Conservation (phyloP, 169 alveolate genomes). For the Toxoplasma gondii region DNA sequence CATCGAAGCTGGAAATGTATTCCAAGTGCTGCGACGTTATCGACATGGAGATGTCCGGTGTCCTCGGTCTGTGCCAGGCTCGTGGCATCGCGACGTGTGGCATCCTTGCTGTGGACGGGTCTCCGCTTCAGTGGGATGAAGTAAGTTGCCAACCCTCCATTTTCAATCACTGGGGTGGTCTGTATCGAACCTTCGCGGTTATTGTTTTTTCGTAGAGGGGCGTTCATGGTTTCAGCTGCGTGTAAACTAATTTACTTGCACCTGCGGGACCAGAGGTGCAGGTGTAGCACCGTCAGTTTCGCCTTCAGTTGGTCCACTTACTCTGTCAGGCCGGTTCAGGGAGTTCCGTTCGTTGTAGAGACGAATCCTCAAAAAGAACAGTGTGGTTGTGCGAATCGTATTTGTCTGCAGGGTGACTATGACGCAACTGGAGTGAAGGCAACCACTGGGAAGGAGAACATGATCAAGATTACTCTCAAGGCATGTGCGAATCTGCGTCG, state of each 20-base stretch:
- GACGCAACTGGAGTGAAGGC: slow-evolving; percentile 38
- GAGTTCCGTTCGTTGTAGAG: too few species aligned
- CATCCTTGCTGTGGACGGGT: slow-evolving; percentile 58
- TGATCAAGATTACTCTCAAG: slow-evolving; percentile 31
- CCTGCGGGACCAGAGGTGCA: too few species aligned
- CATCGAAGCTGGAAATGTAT: not conserved
- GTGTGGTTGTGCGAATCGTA: too few species aligned
- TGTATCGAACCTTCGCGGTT: too few species aligned
- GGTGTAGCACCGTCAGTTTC: too few species aligned
- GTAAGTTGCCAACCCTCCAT: not conserved
- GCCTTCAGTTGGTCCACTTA: too few species aligned
- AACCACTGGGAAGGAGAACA: slow-evolving; percentile 29
- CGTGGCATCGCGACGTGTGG: slow-evolving; percentile 51
- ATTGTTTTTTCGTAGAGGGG: too few species aligned
- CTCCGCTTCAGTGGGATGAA: slow-evolving; percentile 57
- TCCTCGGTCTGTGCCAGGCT: slow-evolving; percentile 31
- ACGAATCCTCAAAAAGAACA: too few species aligned
- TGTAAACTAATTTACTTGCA: too few species aligned
- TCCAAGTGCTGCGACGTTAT: slow-evolving; percentile 30
- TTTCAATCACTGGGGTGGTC: not conserved
- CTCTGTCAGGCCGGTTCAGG: too few species aligned
- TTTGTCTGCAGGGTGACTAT: slow-evolving; percentile 40
- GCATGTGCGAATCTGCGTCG: not conserved
- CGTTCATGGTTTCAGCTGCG: too few species aligned
- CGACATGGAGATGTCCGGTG: slow-evolving; percentile 60